phyloP scores from a whole-genome alignment of 257 asterid genomes.

The Penstemon davidsonii region DNA sequence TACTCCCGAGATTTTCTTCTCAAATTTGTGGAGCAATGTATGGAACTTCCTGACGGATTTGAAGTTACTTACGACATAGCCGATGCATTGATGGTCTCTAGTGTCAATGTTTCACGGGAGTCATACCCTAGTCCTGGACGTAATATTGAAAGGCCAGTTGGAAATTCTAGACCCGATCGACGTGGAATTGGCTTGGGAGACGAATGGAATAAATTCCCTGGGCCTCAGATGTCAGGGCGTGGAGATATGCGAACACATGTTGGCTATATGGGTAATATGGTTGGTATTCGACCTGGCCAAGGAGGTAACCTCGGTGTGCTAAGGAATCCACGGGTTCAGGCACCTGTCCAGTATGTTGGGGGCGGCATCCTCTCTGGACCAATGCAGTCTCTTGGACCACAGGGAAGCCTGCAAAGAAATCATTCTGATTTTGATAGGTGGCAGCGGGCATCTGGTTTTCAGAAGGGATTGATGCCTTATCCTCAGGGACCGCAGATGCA shows the following conservation, averaged over 20 bases:
- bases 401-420: constrained; percentile 59
- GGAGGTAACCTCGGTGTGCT: constrained; percentile 64
- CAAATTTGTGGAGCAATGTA: constrained; percentile 62
- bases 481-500: constrained; percentile 80
- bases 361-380: constrained; percentile 69
- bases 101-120: constrained; percentile 38
- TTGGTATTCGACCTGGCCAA: constrained; percentile 57
- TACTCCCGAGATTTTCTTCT: constrained; percentile 88
- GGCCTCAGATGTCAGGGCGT: constrained; percentile 50
- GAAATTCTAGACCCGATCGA: constrained; percentile 57
- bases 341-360: constrained; percentile 49
- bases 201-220: constrained; percentile 63
- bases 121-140: constrained; percentile 55
- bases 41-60: constrained; percentile 68
- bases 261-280: constrained; percentile 40
- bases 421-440: constrained; percentile 82
- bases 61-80: constrained; percentile 45
- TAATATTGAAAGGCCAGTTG: constrained; percentile 49
- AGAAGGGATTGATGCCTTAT: constrained; percentile 75
- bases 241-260: constrained; percentile 54
- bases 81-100: constrained; percentile 43
- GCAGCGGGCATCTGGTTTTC: constrained; percentile 75
- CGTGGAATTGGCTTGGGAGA: constrained; percentile 60
- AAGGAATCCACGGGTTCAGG: constrained; percentile 60
- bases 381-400: constrained; percentile 64